These are phyloP conservation scores for Lasiosphaeriaceae sp. DNA, from an alignment of 495 filamentous ascomycete species.

Conservation along the genomic window DNA sequence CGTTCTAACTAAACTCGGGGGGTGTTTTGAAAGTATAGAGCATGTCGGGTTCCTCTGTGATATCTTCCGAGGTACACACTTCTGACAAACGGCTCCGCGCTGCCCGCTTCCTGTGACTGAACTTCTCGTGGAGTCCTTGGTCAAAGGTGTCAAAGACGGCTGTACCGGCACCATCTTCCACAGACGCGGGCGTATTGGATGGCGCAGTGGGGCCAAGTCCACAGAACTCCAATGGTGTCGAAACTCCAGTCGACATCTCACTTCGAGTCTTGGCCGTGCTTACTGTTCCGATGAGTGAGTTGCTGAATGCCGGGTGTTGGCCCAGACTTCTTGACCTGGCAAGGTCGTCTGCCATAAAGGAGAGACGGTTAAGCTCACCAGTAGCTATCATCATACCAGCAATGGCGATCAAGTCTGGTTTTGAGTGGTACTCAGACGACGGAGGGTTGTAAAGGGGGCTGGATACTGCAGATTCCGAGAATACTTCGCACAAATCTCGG, in stretches of 20 bases:
- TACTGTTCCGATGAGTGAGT: not conserved
- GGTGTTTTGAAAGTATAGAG: not conserved
- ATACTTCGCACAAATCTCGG: conserved; percentile 5
- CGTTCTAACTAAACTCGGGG: too few species aligned
- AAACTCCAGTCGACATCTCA: conserved; percentile 1
- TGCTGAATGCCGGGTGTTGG: not conserved
- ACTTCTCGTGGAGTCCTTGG: not conserved
- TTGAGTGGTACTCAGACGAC: not conserved
- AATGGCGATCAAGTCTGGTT: conserved; percentile 14
- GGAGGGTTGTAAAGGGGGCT: conserved; percentile 1
- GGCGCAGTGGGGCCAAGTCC: too few species aligned
- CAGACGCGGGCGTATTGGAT: not conserved
- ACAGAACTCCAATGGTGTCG: too few species aligned
- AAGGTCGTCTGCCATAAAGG: conserved; percentile 9
- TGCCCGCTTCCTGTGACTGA: not conserved
- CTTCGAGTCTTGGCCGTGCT: conserved; percentile 7
- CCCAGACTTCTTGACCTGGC: not conserved
- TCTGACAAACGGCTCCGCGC: conserved; percentile 4
- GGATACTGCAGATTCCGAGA: not conserved
- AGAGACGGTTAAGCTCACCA: conserved; percentile 19
- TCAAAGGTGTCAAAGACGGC: conserved; percentile 5
- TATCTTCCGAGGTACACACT: not conserved
- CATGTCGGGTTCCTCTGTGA: not conserved
- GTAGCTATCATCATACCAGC: conserved; percentile 24
- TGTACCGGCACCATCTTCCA: too few species aligned